These are phyloP conservation scores for Fragaria iinumae DNA, from an alignment of 306 rosid genomes.

Conservation along the genomic window DNA sequence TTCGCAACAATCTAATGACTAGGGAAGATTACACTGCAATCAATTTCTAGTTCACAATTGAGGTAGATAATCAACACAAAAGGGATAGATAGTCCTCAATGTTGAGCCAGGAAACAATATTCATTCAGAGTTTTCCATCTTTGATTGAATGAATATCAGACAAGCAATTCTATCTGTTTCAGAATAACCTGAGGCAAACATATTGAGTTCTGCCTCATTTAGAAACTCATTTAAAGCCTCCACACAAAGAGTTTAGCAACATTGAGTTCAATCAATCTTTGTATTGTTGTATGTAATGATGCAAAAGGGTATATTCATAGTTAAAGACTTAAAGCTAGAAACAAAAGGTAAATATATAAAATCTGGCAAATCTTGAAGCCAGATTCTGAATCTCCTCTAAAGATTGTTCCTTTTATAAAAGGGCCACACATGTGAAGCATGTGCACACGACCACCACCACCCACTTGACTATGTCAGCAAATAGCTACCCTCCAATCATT, in stretches of 20 bases:
- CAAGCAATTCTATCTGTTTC: background rate
- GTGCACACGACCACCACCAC: constrained; percentile 4
- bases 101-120: background rate
- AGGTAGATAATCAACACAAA: background rate
- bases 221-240: background rate
- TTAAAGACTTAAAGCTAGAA: background rate
- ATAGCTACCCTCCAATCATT: background rate
- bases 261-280: background rate
- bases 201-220: background rate
- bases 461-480: background rate
- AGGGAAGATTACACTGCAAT: background rate
- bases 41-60: background rate
- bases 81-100: background rate
- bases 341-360: background rate
- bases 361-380: constrained; percentile 1
- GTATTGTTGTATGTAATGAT: background rate
- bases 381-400: background rate
- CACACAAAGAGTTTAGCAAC: background rate
- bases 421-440: constrained; percentile 8
- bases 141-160: background rate
- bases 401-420: background rate
- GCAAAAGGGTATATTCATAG: background rate
- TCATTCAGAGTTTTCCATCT: background rate
- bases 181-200: background rate
- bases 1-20: background rate